Evolutionary conservation across 352 stramenopile genomes (phyloP).

Genomic region (Globisporangium barbulae): DNA sequence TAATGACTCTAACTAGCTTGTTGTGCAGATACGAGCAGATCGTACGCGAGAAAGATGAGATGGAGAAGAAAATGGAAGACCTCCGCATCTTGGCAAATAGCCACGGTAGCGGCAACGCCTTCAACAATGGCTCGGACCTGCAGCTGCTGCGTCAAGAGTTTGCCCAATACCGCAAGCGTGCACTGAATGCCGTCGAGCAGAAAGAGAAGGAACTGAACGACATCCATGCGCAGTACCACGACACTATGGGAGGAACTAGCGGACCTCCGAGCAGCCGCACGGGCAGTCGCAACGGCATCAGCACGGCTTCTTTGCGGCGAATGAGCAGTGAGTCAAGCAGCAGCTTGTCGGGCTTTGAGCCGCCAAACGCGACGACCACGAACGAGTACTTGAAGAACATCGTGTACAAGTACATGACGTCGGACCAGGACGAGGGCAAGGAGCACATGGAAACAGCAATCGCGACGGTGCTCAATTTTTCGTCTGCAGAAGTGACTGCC

Average conservation of each 20-base stretch:
- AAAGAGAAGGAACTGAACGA: slow-evolving; percentile 79
- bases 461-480: slow-evolving; percentile 84
- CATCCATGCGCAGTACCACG: slow-evolving; percentile 60
- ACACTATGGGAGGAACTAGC: slow-evolving; percentile 28
- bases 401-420: slow-evolving; percentile 90
- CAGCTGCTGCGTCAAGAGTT: slow-evolving; percentile 75
- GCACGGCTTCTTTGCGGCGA: slow-evolving; percentile 39
- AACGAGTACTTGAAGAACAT: slow-evolving; percentile 92
- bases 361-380: slow-evolving; percentile 73
- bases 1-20: too few species aligned
- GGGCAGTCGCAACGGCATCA: slow-evolving; percentile 35
- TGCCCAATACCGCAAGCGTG: slow-evolving; percentile 72
- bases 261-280: slow-evolving; percentile 35
- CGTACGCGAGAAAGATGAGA: slow-evolving; percentile 67
- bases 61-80: slow-evolving; percentile 74
- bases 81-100: slow-evolving; percentile 42
- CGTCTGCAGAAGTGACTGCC: slow-evolving; percentile 52
- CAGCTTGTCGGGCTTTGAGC: slow-evolving; percentile 77
- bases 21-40: slow-evolving; percentile 64
- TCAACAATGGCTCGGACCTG: slow-evolving; percentile 41
- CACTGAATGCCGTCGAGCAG: slow-evolving; percentile 75
- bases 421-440: slow-evolving; percentile 78
- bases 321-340: slow-evolving; percentile 82
- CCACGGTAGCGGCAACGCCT: slow-evolving; percentile 22
- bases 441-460: slow-evolving; percentile 90